These are phyloP conservation scores for Sphagnum contortum DNA, from an alignment of 225 moss, liverwort and hornwort genomes.

Conservation along the genomic window DNA sequence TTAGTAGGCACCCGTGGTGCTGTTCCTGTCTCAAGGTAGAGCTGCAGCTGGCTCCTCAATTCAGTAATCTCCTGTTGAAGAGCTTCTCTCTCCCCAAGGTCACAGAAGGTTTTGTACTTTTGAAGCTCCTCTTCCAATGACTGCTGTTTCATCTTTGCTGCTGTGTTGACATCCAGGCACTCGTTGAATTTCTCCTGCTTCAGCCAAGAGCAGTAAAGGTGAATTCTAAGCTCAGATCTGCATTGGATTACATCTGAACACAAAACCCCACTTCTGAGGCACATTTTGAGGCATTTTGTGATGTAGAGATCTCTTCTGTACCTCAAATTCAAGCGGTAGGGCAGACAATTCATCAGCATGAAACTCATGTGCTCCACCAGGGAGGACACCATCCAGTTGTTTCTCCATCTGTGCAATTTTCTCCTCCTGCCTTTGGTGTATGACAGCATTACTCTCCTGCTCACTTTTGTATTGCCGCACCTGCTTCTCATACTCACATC, in stretches of 20 bases:
- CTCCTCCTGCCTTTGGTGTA: slow-evolving; percentile 74
- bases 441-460: slow-evolving; percentile 69
- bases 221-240: no score
- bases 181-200: slow-evolving; percentile 74
- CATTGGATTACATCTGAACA: no score
- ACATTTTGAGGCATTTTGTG: no score
- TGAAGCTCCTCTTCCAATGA: slow-evolving; percentile 51
- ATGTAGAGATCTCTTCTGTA: slow-evolving; percentile 1
- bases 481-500: no score
- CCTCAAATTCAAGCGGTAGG: slow-evolving; percentile 60
- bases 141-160: slow-evolving; percentile 50
- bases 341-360: slow-evolving; percentile 60
- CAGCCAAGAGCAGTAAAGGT: slow-evolving; percentile 21
- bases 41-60: slow-evolving; percentile 53
- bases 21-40: slow-evolving; percentile 40
- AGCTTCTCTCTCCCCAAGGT: slow-evolving; percentile 60
- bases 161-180: slow-evolving; percentile 57
- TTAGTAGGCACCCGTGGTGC: slow-evolving; percentile 2
- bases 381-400: slow-evolving; percentile 61
- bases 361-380: slow-evolving; percentile 33
- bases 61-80: slow-evolving; percentile 53
- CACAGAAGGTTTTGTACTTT: slow-evolving; percentile 48
- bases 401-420: slow-evolving; percentile 72
- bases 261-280: no score
- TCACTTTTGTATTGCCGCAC: slow-evolving; percentile 82